A percentile compares a stretch with the other conserved stretches of the same genome.
phyloP scores from a whole-genome alignment of 805 yeast genomes.

The Candida methanosorbosa region DNA sequence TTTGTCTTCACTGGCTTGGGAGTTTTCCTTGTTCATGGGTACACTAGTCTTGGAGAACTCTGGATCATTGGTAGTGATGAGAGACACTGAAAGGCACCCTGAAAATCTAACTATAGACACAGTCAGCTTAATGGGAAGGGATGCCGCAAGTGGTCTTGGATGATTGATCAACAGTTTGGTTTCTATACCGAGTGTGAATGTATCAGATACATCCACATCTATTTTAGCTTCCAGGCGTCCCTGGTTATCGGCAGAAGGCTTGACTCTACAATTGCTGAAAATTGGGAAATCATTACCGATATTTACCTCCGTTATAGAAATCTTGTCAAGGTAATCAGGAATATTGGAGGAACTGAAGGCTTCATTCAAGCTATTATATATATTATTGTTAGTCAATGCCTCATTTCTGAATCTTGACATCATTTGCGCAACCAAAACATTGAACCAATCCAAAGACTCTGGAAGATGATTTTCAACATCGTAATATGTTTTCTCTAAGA shows the following conservation, averaged over 20 bases:
- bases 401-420: conserved; percentile 83
- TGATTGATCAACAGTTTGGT: conserved; percentile 72
- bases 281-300: conserved; percentile 95
- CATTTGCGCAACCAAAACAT: conserved; percentile 86
- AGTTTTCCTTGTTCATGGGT: conserved; percentile 4
- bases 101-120: conserved; percentile 88
- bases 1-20: conserved; percentile 4
- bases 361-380: conserved; percentile 67
- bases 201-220: conserved; percentile 83
- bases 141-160: conserved; percentile 79
- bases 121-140: conserved; percentile 73
- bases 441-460: conserved; percentile 95
- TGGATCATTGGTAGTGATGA: conserved; percentile 34
- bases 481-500: conserved; percentile 86
- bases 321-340: conserved; percentile 75
- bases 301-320: conserved; percentile 77
- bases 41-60: conserved; percentile 4
- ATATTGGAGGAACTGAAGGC: conserved; percentile 53
- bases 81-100: conserved; percentile 77
- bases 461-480: conserved; percentile 81
- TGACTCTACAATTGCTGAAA: conserved; percentile 83
- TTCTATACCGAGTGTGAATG: conserved; percentile 77
- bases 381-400: conserved; percentile 77
- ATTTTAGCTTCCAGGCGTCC: conserved; percentile 73
- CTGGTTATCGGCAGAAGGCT: conserved; percentile 21